Evolutionary conservation across 331 rosid species (phyloP).

Genomic region (Pyrus hybrid): DNA sequence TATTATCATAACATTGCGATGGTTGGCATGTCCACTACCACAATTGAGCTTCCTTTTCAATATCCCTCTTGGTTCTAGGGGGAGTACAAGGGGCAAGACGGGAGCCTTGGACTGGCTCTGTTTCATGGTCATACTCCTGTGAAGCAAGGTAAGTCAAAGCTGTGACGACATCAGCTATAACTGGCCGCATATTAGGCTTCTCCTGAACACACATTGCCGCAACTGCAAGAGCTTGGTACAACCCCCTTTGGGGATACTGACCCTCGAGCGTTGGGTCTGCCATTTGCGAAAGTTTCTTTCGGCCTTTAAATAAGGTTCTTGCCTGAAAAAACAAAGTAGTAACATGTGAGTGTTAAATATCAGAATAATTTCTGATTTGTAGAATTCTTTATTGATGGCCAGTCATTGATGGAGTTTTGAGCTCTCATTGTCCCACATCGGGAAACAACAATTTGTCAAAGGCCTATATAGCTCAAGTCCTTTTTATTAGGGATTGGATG

Average conservation of each 20-base stretch:
- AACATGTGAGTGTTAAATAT: background rate
- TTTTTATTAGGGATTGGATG: no score
- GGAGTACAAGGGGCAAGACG: conserved; percentile 54
- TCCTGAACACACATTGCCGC: conserved; percentile 98
- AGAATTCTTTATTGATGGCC: background rate
- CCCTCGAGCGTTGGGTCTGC: conserved; percentile 88
- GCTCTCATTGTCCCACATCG: no score
- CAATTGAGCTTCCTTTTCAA: conserved; percentile 27
- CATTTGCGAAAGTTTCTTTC: conserved; percentile 72
- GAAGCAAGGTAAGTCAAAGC: conserved; percentile 83
- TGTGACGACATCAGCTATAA: conserved; percentile 89
- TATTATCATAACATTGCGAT: background rate
- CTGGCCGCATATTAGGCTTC: conserved; percentile 88
- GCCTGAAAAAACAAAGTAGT: conserved; percentile 45
- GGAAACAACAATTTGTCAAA: no score
- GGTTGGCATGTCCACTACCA: conserved; percentile 19
- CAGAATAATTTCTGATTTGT: background rate
- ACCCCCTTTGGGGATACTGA: conserved; percentile 77
- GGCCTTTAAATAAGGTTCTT: conserved; percentile 69
- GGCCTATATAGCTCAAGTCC: no score
- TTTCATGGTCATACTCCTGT: conserved; percentile 48
- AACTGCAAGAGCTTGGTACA: conserved; percentile 94
- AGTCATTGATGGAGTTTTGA: no score
- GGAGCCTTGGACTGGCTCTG: conserved; percentile 40
- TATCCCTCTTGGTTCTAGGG: conserved; percentile 45